Base-by-base conservation (phyloP, 1,139 yeast genomes). In the Eremothecium gossypii region DNA sequence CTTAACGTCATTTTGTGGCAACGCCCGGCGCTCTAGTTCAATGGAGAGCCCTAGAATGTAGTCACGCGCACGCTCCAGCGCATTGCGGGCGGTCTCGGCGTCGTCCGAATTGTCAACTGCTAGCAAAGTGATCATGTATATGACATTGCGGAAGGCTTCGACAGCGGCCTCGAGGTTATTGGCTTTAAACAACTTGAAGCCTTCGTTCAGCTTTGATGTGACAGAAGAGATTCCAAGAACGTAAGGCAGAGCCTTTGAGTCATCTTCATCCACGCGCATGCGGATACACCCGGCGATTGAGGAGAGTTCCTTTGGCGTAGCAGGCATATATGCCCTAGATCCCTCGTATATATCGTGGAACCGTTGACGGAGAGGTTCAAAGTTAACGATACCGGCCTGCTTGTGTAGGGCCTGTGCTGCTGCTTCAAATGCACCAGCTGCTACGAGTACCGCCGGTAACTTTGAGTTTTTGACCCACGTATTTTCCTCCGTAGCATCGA, bases 361-460 rank as follows among this genome's bases (percentile, higher is more conserved):
- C 48, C 96, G 74, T 32, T 71, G 60, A 65, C 91, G 79, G 52
- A 93, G 73, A 17, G 98, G 98, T 55, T 79, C 95, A 61, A 93
- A 89, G 53, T 84, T 73, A 32, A 76, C 79, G 41, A 85, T 76
- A 52, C 97, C 98, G 41, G 83, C 72, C 65, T 93, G 98, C 57
- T 93, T 83, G 66, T 83, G 77, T 57, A 93, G 74, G 58, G 93
- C 74, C 53, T 86, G 91, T 31, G 96, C 93, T 36, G 98, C 98
- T 48, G 91, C 85, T 50, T 89, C 97, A 61, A 89, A 87, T 5
- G 94, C 85, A 53, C 99, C 99, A 2, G 96, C 89, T 1, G 98
- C 96, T 57, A 83, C 87, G 55, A 86, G 86, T 31, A 85, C 87
- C 31, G 96, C 97, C 4, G 97, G 87, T 41, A 91, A 74, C 49